These are phyloP conservation scores for Penicillium frequentans DNA, from an alignment of 2,329 filamentous ascomycete genomes.

Conservation along the genomic window DNA sequence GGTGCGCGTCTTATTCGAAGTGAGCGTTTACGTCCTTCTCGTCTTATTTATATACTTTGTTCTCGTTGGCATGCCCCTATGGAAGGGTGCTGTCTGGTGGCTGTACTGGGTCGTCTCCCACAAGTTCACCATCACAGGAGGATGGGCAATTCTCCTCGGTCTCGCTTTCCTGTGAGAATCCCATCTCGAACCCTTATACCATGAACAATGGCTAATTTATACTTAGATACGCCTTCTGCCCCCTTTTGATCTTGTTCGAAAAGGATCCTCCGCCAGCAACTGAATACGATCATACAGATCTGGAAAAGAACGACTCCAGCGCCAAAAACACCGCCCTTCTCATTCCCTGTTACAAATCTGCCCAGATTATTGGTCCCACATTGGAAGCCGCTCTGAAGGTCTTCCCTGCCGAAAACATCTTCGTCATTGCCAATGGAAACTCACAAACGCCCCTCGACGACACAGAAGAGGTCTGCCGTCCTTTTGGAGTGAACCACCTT, in stretches of 20 bases:
- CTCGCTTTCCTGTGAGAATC: slow-evolving; percentile 36
- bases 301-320: slow-evolving; percentile 27
- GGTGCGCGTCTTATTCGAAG: slow-evolving; percentile 41
- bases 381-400: slow-evolving; percentile 48
- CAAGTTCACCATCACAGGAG: slow-evolving; percentile 43
- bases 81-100: slow-evolving; percentile 48
- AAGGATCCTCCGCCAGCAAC: slow-evolving; percentile 27
- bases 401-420: slow-evolving; percentile 49
- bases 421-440: slow-evolving; percentile 52
- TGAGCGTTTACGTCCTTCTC: slow-evolving; percentile 37
- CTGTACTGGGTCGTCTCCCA: slow-evolving; percentile 43
- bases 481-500: slow-evolving; percentile 49
- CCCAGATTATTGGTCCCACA: slow-evolving; percentile 42
- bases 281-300: slow-evolving; percentile 5
- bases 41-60: slow-evolving; percentile 47
- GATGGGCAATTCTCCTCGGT: slow-evolving; percentile 43
- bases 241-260: slow-evolving; percentile 35
- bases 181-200: neutral
- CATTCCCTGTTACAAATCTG: slow-evolving; percentile 53
- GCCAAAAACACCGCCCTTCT: slow-evolving; percentile 38
- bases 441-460: slow-evolving; percentile 48
- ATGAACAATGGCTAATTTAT: neutral
- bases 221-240: slow-evolving; percentile 25
- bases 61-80: slow-evolving; percentile 48
- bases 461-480: slow-evolving; percentile 47